Base-by-base conservation (phyloP, 768 basidiomycete genomes). In the Lactifluus volemus region DNA sequence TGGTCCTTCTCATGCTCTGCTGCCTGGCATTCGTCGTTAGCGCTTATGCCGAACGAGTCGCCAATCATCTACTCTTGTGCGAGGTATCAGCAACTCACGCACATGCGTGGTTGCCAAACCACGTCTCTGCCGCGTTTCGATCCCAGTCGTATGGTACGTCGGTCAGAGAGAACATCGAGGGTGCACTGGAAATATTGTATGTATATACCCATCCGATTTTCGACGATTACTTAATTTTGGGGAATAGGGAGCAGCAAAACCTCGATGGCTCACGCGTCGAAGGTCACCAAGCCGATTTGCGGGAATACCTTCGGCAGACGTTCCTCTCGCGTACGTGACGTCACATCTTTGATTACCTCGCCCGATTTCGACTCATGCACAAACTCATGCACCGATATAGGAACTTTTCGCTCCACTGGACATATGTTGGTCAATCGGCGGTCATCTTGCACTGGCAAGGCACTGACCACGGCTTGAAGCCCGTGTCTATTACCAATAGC, bases 401-500 rank as follows among this genome's bases (percentile, higher is more conserved):
- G 36, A 3, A 41, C 1, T 36, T 6, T 38, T 49, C 52, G n/a
- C 51, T 63, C 30, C 34, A 54, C n/a, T 42, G 51, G 12, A 54
- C 52, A 5, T 3, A 53, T 9, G 32, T 58, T 1, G 45, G 39
- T 8, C 7, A 44, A 25, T 58, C 56, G 2, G 61, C 61, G 17
- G 9, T 63, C 19, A 47, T 63, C 32, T 30, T 54, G 9, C 47
- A 49, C 14, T 63, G 56, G 61, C 56, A 49, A 41, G 61, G 61
- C 30, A 44, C 52, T 2, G 39, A 58, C 32, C 41, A 7, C 21
- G 15, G 5, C 32, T 32, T 49, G 10, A 44, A 54, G 9, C 61
- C 61, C 8, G 52, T 58, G 39, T 36, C 53, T 41, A 30, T 63
- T 19, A 49, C 52, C 1, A 63, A 58, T 34, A 49, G 29, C 41